Conservation (phyloP, 257 asterid species). For the Handroanthus guayacan region DNA sequence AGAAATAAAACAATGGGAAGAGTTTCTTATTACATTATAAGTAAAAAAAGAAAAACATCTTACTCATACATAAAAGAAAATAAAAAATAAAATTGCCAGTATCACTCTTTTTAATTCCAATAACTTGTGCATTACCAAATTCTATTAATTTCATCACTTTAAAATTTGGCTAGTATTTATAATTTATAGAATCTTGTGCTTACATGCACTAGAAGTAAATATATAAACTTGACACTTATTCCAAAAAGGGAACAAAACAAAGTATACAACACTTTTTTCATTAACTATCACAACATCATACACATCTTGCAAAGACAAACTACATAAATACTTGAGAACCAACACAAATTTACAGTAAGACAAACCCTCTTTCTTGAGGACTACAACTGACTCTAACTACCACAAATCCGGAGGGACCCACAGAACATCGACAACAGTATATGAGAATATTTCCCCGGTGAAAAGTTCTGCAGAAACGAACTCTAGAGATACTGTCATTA, state of each 20-base stretch:
- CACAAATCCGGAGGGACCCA: constrained; percentile 7
- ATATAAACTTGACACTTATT: neutral
- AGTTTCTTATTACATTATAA: too few relatives aligned
- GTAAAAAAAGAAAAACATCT: too few relatives aligned
- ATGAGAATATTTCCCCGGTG: neutral
- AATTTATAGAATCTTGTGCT: too few relatives aligned
- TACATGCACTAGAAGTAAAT: neutral
- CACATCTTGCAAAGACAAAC: constrained; percentile 27
- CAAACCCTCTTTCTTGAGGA: constrained; percentile 19
- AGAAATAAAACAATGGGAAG: too few relatives aligned
- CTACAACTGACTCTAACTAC: constrained; percentile 14
- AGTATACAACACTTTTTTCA: constrained; percentile 34
- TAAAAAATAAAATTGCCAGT: too few relatives aligned
- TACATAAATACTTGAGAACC: neutral
- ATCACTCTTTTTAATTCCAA: too few relatives aligned
- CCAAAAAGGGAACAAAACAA: neutral
- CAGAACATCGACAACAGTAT: neutral
- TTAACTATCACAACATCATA: constrained; percentile 22
- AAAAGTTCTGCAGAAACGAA: constrained; percentile 5
- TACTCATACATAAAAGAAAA: too few relatives aligned
- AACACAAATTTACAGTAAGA: constrained; percentile 31
- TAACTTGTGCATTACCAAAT: too few relatives aligned
- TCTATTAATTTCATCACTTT: too few relatives aligned
- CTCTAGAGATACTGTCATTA: constrained; percentile 17
- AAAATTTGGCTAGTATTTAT: too few relatives aligned